A percentile compares a stretch with the other conserved stretches of the same genome.
Conservation (phyloP, 2,329 filamentous ascomycete species). For the Xenoacremonium recifei region DNA sequence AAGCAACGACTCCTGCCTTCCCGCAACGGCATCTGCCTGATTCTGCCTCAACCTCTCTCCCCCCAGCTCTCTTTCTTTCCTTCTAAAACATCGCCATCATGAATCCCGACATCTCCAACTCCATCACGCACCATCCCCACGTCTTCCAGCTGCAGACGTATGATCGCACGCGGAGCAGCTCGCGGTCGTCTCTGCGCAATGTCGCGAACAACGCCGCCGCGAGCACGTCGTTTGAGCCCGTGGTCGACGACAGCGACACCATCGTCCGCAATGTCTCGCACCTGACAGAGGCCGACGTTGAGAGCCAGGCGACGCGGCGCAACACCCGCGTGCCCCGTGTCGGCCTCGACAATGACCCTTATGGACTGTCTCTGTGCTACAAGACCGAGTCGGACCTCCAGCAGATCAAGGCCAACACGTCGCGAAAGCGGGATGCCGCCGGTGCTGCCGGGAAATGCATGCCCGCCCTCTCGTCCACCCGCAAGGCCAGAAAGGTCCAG, state of each 20-base stretch:
- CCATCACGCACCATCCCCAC: constrained; percentile 44
- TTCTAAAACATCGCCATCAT: constrained; percentile 29
- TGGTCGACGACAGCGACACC: constrained; percentile 35
- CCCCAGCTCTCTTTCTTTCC: constrained; percentile 3
- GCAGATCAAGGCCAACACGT: constrained; percentile 76
- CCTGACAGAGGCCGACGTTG: constrained; percentile 46
- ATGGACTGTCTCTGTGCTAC: constrained; percentile 71
- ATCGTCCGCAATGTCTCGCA: constrained; percentile 42
- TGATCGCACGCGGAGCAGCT: constrained; percentile 26
- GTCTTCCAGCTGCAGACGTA: constrained; percentile 41
- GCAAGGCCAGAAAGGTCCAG: constrained; percentile 58
- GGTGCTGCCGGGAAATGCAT: constrained; percentile 47
- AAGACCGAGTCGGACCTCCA: constrained; percentile 77
- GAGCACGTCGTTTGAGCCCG: constrained; percentile 46
- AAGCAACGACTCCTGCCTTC: no score
- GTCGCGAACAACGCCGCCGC: constrained; percentile 39
- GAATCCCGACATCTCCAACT: constrained; percentile 41
- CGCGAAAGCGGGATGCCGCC: constrained; percentile 64
- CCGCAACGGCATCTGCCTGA: not conserved
- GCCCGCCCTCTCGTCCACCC: constrained; percentile 23
- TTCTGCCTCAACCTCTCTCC: not conserved
- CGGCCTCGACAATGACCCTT: constrained; percentile 72
- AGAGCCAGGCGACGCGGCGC: constrained; percentile 42
- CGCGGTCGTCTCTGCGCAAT: constrained; percentile 22
- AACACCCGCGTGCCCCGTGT: constrained; percentile 53